Evolutionary conservation across 2,329 filamentous ascomycete genomes (phyloP).

Genomic region (Epichloe scottii): DNA sequence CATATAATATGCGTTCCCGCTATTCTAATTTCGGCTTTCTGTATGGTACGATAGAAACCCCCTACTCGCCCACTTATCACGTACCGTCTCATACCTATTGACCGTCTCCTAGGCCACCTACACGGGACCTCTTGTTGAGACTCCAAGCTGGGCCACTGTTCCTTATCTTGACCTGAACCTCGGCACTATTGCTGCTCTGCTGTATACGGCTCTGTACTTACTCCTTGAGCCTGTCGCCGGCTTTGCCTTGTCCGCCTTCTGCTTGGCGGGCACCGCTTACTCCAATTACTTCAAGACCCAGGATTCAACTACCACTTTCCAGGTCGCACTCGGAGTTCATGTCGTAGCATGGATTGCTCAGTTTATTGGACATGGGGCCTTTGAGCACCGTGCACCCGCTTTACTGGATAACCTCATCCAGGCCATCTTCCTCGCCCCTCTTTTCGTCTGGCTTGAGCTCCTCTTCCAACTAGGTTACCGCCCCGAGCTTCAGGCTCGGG

Average conservation of each 20-base stretch:
- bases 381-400: constrained; percentile 78
- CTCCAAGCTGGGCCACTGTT: constrained; percentile 54
- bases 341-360: constrained; percentile 74
- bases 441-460: constrained; percentile 95
- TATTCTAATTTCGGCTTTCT: constrained; percentile 58
- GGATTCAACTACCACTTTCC: constrained; percentile 34
- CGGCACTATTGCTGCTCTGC: constrained; percentile 49
- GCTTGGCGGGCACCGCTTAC: constrained; percentile 62
- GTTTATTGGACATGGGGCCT: constrained; percentile 82
- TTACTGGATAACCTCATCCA: constrained; percentile 85
- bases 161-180: constrained; percentile 56
- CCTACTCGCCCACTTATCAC: background rate
- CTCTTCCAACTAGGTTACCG: constrained; percentile 86
- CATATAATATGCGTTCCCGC: constrained; percentile 70
- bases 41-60: constrained; percentile 46
- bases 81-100: background rate
- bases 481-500: constrained; percentile 68
- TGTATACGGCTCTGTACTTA: constrained; percentile 72
- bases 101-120: constrained; percentile 40
- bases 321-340: constrained; percentile 53
- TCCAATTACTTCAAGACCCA: constrained; percentile 61
- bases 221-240: constrained; percentile 92
- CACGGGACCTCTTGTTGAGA: constrained; percentile 47
- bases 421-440: constrained; percentile 81
- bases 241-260: constrained; percentile 59